Evolutionary conservation across 2,329 filamentous ascomycete species (phyloP).

Genomic region (Claviceps humidiphila): DNA sequence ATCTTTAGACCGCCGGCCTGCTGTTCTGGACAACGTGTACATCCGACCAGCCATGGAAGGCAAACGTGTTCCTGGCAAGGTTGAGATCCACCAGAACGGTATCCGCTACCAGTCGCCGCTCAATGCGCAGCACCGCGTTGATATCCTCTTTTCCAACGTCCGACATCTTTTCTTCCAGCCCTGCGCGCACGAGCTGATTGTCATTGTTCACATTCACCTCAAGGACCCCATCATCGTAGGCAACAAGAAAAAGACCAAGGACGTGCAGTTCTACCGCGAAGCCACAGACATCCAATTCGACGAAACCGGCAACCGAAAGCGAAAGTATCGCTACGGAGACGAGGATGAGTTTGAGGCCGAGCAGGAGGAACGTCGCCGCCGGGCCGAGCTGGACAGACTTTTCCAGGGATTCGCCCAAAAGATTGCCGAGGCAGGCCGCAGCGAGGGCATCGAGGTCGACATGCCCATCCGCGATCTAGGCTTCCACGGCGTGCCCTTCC

Average conservation of each 20-base stretch:
- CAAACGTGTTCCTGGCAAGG: slow-evolving; percentile 88
- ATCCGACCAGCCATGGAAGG: slow-evolving; percentile 91
- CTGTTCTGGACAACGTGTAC: slow-evolving; percentile 85
- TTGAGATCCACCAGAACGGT: slow-evolving; percentile 98
- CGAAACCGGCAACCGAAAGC: slow-evolving; percentile 94
- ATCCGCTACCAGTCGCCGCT: slow-evolving; percentile 81
- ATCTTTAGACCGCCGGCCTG: slow-evolving; percentile 66
- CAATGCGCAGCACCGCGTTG: slow-evolving; percentile 69
- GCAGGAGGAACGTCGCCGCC: slow-evolving; percentile 84
- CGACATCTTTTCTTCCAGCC: slow-evolving; percentile 99
- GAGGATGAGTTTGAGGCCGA: slow-evolving; percentile 98
- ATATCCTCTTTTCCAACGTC: slow-evolving; percentile 95
- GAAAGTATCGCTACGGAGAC: slow-evolving; percentile 93
- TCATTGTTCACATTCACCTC: slow-evolving; percentile 94
- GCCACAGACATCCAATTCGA: slow-evolving; percentile 98
- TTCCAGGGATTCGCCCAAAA: slow-evolving; percentile 97
- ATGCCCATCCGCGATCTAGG: slow-evolving; percentile 94
- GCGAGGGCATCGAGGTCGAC: slow-evolving; percentile 83
- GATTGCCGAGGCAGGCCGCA: slow-evolving; percentile 88
- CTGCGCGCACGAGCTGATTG: slow-evolving; percentile 88
- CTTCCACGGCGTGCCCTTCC: slow-evolving; percentile 91
- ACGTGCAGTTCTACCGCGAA: slow-evolving; percentile 96
- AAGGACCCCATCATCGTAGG: slow-evolving; percentile 97
- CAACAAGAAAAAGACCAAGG: slow-evolving; percentile 95
- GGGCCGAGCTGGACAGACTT: slow-evolving; percentile 84